These are phyloP conservation scores for Glaciozyma antarctica DNA, from an alignment of 768 basidiomycete genomes.

Conservation along the genomic window DNA sequence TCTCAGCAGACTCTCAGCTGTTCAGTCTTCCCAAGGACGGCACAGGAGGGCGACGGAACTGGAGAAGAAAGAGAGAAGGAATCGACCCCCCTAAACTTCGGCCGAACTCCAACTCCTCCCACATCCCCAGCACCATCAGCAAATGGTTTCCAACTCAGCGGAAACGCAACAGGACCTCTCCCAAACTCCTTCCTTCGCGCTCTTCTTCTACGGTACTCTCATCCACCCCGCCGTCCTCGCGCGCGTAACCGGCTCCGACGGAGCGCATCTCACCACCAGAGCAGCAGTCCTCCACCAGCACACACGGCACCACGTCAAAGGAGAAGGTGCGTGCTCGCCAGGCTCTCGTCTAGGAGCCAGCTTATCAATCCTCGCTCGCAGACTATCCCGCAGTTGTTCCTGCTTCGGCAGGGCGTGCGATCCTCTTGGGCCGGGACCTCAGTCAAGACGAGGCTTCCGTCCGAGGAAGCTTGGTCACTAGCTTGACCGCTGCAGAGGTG, in stretches of 20 bases:
- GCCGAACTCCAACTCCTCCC: too few species aligned
- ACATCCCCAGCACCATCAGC: too few species aligned
- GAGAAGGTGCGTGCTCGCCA: constrained; percentile 9
- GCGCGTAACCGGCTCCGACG: constrained; percentile 63
- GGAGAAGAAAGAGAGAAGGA: too few species aligned
- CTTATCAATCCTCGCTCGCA: neutral
- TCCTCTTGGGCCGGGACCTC: constrained; percentile 48
- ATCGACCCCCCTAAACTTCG: too few species aligned
- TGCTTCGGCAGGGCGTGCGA: constrained; percentile 44
- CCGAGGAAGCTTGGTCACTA: constrained; percentile 66
- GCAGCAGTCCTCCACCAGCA: constrained; percentile 71
- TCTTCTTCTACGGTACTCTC: constrained; percentile 67
- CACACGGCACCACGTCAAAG: constrained; percentile 71
- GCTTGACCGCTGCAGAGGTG: constrained; percentile 59
- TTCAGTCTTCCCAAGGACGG: too few species aligned
- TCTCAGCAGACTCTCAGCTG: too few species aligned
- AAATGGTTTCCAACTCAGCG: too few species aligned
- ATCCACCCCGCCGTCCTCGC: constrained; percentile 76
- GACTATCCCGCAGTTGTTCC: constrained; percentile 82
- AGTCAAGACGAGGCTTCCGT: constrained; percentile 57
- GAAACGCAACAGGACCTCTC: too few species aligned
- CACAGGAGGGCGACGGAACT: too few species aligned
- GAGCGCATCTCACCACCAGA: constrained; percentile 54
- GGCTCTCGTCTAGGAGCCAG: neutral
- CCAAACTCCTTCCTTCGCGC: constrained; percentile 41